Evolutionary conservation across 768 basidiomycete genomes (phyloP), one percentile per base, ranked within the genome.

Genomic region (Auricularia cornea): DNA sequence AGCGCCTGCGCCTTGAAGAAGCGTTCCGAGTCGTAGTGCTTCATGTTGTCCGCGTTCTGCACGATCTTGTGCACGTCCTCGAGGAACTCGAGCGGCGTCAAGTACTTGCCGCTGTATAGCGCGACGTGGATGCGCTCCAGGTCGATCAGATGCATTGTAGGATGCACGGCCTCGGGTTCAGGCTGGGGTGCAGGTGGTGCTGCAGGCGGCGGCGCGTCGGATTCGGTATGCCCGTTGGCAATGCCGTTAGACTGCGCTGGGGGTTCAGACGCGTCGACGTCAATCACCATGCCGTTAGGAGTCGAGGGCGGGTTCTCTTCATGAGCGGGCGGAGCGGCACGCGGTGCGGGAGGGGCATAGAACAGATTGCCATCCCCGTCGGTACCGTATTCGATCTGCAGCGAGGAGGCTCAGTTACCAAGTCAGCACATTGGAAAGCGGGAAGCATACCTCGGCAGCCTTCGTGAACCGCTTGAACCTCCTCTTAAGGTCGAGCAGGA

Each of bases 381-480:
- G 66, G 86, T 83, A 64, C 80, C 77, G 66, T 90, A 92, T 71
- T 94, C 92, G 69, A 91, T 88, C 91, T 92, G 69, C 20, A 60
- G 48, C 64, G 59, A 60, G 54, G 20, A 63, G 62, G 18, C n/a
- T 61, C 40, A 32, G 23, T 60, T 23, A 62, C 29, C 29, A 3
- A 38, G 35, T 8, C 33, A 8, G 12, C 0, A 30, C 26, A 31
- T 20, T 60, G 60, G 59, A 63, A 60, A 20, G 16, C 35, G 3
- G 16, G 16, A 28, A 78, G 66, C 87, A 71, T 68, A 94, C 94
- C 65, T 79, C 79, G 51, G 90, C 89, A 40, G 82, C 77, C 76
- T 93, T 93, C 0, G 86, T 89, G 71, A 97, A 95, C 67, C 89
- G 81, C 80, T 94, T 93, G 72, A 89, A 94, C 76, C 94, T 94